Base-by-base conservation (phyloP, 2,329 filamentous ascomycete species). In the Shiraia sp. region DNA sequence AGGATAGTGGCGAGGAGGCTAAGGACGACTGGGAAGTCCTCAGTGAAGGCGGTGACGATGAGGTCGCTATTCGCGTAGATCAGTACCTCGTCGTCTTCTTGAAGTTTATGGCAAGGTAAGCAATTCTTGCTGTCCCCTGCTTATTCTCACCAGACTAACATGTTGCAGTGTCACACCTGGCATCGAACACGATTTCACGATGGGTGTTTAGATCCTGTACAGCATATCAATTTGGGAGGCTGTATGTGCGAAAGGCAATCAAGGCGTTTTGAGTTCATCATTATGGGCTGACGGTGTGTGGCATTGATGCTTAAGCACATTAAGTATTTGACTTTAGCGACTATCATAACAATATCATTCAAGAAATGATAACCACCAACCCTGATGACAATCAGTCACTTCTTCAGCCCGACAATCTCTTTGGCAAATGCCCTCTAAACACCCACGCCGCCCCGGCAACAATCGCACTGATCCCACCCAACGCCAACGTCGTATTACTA, bases 131-230 rank as follows among this genome's bases (percentile, higher is more conserved):
- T 1, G 15, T 16, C 1, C 6, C 12, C n/a, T 15, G 14, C 9
- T 7, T 2, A 15, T 1, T 81, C 79, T 89, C 89, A 29, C 3
- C 26, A 23, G 40, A 22, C 62, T 69, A 59, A 67, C 70, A 88
- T 89, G 76, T 25, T 85, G 86, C 24, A 93, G 67, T 59, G 93
- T 99, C 31, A 97, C 92, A 12, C 93, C 93, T 5, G 91, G 91
- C 33, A 97, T 99, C 70, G 92, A 97, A 73, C 90, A 96, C 70
- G 92, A 97, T 68, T 96, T 95, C 69, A 97, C 92, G 1, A 96
- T 96, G 90, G 88, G 90, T 5, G 85, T 96, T 27, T 96, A 77
- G 77, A 40, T 30, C 35, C 13, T 10, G 13, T 23, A 22, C n/a
- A 24, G 15, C 13, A 4, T 32, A 16, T 32, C 22, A 14, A 13